Evolutionary conservation across 495 filamentous ascomycete species (phyloP).

Genomic region (Tuber magnatum): DNA sequence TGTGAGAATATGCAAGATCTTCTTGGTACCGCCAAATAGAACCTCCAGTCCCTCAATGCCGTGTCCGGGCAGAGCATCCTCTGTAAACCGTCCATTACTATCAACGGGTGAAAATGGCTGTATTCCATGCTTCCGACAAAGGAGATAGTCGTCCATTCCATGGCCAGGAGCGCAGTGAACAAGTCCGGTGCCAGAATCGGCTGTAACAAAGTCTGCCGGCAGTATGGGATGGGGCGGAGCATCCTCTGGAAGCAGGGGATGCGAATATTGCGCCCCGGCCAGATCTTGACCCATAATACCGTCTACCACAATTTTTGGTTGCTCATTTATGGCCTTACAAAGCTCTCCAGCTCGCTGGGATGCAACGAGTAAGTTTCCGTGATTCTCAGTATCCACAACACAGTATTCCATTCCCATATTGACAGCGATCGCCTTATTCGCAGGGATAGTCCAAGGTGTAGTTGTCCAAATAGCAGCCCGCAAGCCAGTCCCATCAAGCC

Average conservation of each 20-base stretch:
- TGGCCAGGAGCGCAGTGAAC: slow-evolving; percentile 93
- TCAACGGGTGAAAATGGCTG: slow-evolving; percentile 71
- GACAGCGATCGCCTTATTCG: slow-evolving; percentile 82
- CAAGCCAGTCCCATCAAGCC: slow-evolving; percentile 45
- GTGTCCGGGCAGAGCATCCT: slow-evolving; percentile 62
- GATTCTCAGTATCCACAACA: slow-evolving; percentile 52
- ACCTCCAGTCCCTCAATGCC: slow-evolving; percentile 57
- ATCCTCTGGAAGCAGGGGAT: slow-evolving; percentile 52
- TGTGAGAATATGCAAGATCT: slow-evolving; percentile 60
- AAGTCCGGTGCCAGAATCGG: slow-evolving; percentile 78
- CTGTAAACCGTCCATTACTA: slow-evolving; percentile 69
- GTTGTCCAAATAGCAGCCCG: slow-evolving; percentile 92
- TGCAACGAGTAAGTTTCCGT: slow-evolving; percentile 60
- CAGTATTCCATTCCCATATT: slow-evolving; percentile 64
- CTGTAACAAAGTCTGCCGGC: slow-evolving; percentile 76
- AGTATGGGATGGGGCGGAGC: slow-evolving; percentile 60
- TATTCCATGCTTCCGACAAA: slow-evolving; percentile 61
- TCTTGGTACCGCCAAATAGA: slow-evolving; percentile 56
- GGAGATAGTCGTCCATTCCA: slow-evolving; percentile 91
- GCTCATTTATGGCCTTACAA: slow-evolving; percentile 38
- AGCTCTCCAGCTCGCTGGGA: slow-evolving; percentile 57
- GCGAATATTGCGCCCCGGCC: slow-evolving; percentile 57
- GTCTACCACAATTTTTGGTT: slow-evolving; percentile 11
- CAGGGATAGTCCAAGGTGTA: slow-evolving; percentile 93
- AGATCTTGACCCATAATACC: slow-evolving; percentile 60